These are phyloP conservation scores for Microcyclosporella mali DNA, from an alignment of 2,329 filamentous ascomycete genomes.

Conservation along the genomic window DNA sequence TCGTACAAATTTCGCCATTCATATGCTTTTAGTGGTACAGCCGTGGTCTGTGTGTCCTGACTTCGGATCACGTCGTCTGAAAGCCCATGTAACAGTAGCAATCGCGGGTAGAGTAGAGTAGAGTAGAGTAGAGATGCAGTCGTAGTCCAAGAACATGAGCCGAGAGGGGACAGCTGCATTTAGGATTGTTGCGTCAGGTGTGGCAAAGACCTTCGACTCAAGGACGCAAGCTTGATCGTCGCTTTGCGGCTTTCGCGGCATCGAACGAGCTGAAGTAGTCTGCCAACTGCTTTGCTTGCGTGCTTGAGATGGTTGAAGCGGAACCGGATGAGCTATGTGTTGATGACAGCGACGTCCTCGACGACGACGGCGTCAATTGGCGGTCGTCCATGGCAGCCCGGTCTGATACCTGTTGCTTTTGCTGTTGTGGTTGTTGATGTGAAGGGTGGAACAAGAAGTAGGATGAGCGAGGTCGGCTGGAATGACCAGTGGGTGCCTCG, in stretches of 20 bases:
- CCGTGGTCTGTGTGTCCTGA: conserved; percentile 8
- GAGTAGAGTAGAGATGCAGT: not conserved
- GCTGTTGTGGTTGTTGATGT: no score
- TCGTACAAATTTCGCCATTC: not conserved
- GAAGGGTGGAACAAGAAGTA: conserved; percentile 17
- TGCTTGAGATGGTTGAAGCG: conserved; percentile 56
- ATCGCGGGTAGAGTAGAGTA: not conserved
- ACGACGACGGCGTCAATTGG: conserved; percentile 58
- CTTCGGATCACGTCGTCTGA: conserved; percentile 7
- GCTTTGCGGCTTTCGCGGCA: conserved; percentile 60
- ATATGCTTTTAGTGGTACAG: conserved; percentile 24
- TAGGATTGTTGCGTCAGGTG: no score
- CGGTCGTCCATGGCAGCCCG: conserved; percentile 27
- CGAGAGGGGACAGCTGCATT: no score
- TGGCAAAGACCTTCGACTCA: no score
- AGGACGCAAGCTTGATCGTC: conserved; percentile 32
- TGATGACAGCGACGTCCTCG: conserved; percentile 77
- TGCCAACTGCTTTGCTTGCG: conserved; percentile 71
- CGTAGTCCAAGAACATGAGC: conserved; percentile 2
- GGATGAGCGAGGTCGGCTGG: conserved; percentile 16
- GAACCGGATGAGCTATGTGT: conserved; percentile 26
- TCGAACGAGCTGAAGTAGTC: conserved; percentile 88
- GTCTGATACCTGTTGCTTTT: conserved; percentile 4
- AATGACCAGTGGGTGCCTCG: conserved; percentile 8
- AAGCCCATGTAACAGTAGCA: conserved; percentile 5